These are phyloP conservation scores for Schizonepeta tenuifolia DNA, from an alignment of 257 asterid genomes.

Conservation along the genomic window DNA sequence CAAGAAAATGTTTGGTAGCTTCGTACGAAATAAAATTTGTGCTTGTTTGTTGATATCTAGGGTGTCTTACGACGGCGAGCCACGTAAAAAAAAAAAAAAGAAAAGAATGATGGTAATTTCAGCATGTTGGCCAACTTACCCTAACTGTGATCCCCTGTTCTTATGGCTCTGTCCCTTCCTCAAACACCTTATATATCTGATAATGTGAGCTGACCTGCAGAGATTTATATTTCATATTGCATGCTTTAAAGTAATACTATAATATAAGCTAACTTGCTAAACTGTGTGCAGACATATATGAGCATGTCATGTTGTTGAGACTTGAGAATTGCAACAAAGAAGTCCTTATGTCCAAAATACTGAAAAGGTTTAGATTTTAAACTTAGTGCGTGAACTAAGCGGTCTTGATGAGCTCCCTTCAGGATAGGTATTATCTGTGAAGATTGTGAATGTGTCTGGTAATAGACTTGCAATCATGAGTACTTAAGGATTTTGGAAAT, in stretches of 20 bases:
- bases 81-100: not conserved
- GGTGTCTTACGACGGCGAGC: not conserved
- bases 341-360: not conserved
- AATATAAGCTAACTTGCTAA: not conserved
- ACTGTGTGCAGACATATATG: not conserved
- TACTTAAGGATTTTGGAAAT: not conserved
- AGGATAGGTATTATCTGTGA: not conserved
- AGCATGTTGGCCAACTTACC: too few species aligned
- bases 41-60: not conserved
- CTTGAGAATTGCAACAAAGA: not conserved
- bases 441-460: not conserved
- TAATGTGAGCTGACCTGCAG: not conserved
- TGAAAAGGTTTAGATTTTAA: not conserved
- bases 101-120: not conserved
- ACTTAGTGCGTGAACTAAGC: not conserved
- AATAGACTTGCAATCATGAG: not conserved
- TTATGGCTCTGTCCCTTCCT: not conserved
- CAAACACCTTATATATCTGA: not conserved
- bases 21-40: not conserved
- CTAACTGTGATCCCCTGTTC: not conserved
- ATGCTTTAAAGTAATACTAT: not conserved
- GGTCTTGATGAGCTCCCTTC: not conserved
- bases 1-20: not conserved
- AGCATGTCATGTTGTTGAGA: constrained; percentile 1
- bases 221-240: not conserved